Base-by-base conservation (phyloP, 108 stramenopile genomes). In the Conticribra weissflogii region DNA sequence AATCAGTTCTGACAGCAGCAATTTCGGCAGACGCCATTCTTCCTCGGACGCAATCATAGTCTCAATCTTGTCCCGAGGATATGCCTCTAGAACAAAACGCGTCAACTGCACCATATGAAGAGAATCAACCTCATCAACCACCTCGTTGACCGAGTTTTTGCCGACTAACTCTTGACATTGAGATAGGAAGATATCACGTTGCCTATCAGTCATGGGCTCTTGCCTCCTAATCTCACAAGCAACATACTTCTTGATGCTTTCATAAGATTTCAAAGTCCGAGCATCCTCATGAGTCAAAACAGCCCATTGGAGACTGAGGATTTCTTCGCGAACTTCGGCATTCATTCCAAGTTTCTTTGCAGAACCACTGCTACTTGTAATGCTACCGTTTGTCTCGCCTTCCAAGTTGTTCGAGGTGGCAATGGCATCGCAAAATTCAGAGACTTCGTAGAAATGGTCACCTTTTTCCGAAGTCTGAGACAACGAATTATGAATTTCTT, bases 221-320 rank as follows among this genome's bases (percentile, higher is more conserved):
- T 19, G 74, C 72, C 54, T 79, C 63, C 59, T 81, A 69, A 81
- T 68, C 56, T 92, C 90, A 31, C 68, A 64, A 5, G 81, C 68
- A 9, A 92, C 86, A 46, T 86, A 90, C 28, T 67, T 62, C 61
- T 92, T 92, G 30, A 95, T 72, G 50, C 44, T 72, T 57, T 92
- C 88, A 62, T 88, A 92, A 30, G 82, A 76, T 69, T 90, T 90
- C 53, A 92, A 63, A 12, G 81, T 75, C 25, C 81, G 76, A 0
- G 88, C 88, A 34, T 91, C 88, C 14, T 88, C 85, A 63, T 96
- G 95, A 3, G 85, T 90, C 51, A 96, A 53, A 1, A 93, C 83
- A 28, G 86, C 75, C 95, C 95, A 96, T 7, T 92, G 80, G 0
- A 96, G 74, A 32, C 80, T 74, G 61, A 96, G 81, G 45, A 96